A percentile compares a stretch with the other conserved stretches of the same genome.
These are phyloP conservation scores for Pythium rhizo-oryzae DNA, from an alignment of 352 stramenopile species.

Conservation along the genomic window DNA sequence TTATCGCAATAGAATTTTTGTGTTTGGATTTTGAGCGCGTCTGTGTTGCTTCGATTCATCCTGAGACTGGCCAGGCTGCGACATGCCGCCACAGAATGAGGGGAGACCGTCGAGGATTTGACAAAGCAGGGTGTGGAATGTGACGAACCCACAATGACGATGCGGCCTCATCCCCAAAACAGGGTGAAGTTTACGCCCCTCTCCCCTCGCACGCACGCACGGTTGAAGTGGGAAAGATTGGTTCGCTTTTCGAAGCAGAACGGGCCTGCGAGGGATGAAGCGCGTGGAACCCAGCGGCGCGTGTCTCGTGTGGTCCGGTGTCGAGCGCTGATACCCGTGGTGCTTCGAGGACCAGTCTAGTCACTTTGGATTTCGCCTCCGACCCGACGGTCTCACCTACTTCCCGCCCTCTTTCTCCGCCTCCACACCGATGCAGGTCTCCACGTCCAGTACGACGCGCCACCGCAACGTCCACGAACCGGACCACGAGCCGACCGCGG, in stretches of 20 bases:
- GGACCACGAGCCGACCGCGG: conserved; percentile 9
- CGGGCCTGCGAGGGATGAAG: background rate
- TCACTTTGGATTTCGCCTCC: conserved; percentile 12
- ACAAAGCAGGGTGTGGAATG: background rate
- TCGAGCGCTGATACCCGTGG: background rate
- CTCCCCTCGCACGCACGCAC: background rate
- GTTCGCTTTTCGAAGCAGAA: conserved; percentile 11
- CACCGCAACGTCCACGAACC: conserved; percentile 13
- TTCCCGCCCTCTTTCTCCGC: background rate
- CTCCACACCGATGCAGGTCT: conserved; percentile 23
- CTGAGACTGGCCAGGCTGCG: conserved; percentile 17
- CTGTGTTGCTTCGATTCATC: background rate
- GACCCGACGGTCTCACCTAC: background rate
- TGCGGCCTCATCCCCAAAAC: background rate
- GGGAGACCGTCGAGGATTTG: background rate
- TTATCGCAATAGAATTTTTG: conserved; percentile 29
- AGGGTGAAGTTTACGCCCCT: background rate
- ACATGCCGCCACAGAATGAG: conserved; percentile 17
- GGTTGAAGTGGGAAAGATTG: conserved; percentile 9
- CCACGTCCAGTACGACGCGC: conserved; percentile 7
- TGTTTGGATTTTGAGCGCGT: conserved; percentile 6
- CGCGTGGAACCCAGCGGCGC: background rate
- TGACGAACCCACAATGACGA: too few species aligned
- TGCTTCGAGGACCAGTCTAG: conserved; percentile 5
- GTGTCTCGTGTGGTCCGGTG: conserved; percentile 13